phyloP scores from a whole-genome alignment of 2,329 filamentous ascomycete genomes.

The Clonostachys solani region DNA sequence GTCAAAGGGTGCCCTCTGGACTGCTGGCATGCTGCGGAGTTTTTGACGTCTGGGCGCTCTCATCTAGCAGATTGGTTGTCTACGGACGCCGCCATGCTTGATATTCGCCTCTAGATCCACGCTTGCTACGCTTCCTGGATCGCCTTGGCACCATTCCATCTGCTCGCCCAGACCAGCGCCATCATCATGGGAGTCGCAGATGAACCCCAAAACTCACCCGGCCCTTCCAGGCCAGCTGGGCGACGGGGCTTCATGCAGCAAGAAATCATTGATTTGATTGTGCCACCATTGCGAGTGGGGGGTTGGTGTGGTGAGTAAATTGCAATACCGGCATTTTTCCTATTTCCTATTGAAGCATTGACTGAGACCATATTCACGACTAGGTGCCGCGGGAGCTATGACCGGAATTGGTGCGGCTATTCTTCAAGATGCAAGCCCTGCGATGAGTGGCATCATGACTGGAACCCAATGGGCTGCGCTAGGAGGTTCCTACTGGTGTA shows the following conservation, averaged over 20 bases:
- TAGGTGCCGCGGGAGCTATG: slow-evolving; percentile 57
- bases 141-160: no score
- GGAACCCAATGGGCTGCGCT: slow-evolving; percentile 80
- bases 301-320: slow-evolving; percentile 45
- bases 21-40: slow-evolving; percentile 3
- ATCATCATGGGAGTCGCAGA: no score
- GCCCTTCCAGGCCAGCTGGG: neutral
- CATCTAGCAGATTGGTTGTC: no score
- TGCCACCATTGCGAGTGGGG: slow-evolving; percentile 54
- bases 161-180: no score
- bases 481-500: slow-evolving; percentile 73
- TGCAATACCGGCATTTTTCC: neutral
- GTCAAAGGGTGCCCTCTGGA: no score
- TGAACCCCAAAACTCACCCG: no score
- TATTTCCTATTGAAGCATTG: slow-evolving; percentile 2
- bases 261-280: slow-evolving; percentile 37
- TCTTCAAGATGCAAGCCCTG: slow-evolving; percentile 60
- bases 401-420: slow-evolving; percentile 69
- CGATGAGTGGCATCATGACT: slow-evolving; percentile 67
- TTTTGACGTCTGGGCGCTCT: no score
- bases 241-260: slow-evolving; percentile 32
- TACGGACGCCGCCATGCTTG: no score
- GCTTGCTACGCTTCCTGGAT: no score
- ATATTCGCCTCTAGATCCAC: no score
- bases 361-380: slow-evolving; percentile 11